Percentiles rank a stretch among this genome's conserved stretches.
Evolutionary conservation across 192 early-diverging fungal species (phyloP).

Genomic region (Nowakowskiella sp.): DNA sequence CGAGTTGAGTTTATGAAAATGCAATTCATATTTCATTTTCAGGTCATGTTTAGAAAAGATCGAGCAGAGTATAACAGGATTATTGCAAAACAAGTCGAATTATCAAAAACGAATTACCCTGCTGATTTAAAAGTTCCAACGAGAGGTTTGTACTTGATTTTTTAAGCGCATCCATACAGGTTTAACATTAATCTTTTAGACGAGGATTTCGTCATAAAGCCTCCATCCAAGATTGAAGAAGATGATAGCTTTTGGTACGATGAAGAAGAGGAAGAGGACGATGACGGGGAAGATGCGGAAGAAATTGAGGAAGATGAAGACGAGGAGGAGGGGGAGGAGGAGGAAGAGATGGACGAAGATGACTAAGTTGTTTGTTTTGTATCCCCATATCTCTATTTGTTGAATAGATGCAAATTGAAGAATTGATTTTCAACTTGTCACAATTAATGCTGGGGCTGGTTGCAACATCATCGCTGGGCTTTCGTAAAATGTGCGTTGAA

Average conservation of each 20-base stretch:
- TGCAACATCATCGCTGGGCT: too few species aligned
- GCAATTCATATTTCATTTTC: neutral
- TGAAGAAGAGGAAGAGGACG: neutral
- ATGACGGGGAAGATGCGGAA: neutral
- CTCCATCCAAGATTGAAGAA: conserved; percentile 15
- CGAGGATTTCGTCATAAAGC: conserved; percentile 29
- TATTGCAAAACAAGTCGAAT: conserved; percentile 40
- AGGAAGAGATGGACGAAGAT: conserved; percentile 11
- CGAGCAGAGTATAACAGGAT: conserved; percentile 26
- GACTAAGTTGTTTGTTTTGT: neutral
- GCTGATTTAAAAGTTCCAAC: conserved; percentile 41
- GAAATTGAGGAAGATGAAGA: conserved; percentile 39
- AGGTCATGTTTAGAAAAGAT: conserved; percentile 40
- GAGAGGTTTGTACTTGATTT: conserved; percentile 16
- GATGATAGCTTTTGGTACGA: conserved; percentile 22
- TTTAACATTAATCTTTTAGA: conserved; percentile 11
- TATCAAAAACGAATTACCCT: conserved; percentile 45
- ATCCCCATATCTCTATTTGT: too few species aligned
- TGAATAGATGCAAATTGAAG: too few species aligned
- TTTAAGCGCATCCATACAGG: neutral
- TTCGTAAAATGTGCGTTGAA: too few species aligned
- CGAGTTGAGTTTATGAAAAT: conserved; percentile 1
- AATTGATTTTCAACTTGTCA: too few species aligned
- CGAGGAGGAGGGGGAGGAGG: conserved; percentile 33
- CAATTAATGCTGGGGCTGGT: too few species aligned